Conservation (phyloP, 371 early-diverging fungal species). For the Mucor indicus region DNA sequence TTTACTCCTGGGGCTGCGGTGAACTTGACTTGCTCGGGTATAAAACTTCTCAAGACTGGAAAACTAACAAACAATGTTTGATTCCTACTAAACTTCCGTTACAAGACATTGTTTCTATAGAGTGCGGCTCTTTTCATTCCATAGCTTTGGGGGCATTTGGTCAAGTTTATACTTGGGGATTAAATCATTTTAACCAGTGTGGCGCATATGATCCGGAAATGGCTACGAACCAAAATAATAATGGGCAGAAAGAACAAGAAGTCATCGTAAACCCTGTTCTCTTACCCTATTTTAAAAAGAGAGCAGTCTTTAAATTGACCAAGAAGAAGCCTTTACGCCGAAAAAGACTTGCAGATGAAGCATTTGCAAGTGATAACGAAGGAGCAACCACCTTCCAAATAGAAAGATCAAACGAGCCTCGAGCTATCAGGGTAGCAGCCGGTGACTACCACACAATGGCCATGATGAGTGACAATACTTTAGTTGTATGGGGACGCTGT, state of each 20-base stretch:
- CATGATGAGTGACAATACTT: conserved; percentile 62
- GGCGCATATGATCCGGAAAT: conserved; percentile 53
- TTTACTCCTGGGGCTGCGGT: conserved; percentile 92
- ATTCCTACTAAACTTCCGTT: conserved; percentile 50
- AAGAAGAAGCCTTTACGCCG: too few species aligned
- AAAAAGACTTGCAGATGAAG: too few species aligned
- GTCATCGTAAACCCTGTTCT: neutral
- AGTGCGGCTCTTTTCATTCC: conserved; percentile 83
- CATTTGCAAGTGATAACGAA: too few species aligned
- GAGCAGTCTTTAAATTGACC: too few species aligned
- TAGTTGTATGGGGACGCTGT: conserved; percentile 82
- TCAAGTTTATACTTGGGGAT: conserved; percentile 84
- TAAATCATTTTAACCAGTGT: conserved; percentile 94
- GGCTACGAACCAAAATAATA: neutral
- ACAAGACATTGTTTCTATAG: conserved; percentile 60
- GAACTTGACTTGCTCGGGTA: conserved; percentile 88
- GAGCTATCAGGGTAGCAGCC: too few species aligned
- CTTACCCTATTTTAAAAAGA: too few species aligned
- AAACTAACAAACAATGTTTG: conserved; percentile 14
- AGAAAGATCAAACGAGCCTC: too few species aligned
- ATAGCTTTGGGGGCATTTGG: conserved; percentile 69
- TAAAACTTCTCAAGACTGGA: conserved; percentile 14
- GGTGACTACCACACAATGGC: conserved; percentile 87
- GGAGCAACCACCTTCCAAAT: too few species aligned
- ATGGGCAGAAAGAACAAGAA: too few species aligned